Percentiles rank a stretch among this genome's conserved stretches.
phyloP scores from a whole-genome alignment of 2,329 filamentous ascomycete species.

The Fusarium nelsonii region DNA sequence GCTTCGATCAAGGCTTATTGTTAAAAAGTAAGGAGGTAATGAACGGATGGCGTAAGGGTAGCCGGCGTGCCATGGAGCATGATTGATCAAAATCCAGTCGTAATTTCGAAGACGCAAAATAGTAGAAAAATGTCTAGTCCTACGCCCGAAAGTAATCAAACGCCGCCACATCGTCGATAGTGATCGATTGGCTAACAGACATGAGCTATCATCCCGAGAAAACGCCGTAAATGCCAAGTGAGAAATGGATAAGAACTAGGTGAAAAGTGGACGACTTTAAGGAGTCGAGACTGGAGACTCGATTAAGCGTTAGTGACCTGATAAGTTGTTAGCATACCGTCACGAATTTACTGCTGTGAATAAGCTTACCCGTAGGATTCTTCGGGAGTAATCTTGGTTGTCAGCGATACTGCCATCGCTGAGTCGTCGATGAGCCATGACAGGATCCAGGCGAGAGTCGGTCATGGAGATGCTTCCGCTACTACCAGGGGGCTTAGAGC shows the following conservation, averaged over 20 bases:
- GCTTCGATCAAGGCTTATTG: slow-evolving; percentile 47
- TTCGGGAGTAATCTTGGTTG: slow-evolving; percentile 95
- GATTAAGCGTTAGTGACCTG: slow-evolving; percentile 72
- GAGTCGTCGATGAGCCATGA: slow-evolving; percentile 84
- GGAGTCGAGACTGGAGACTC: slow-evolving; percentile 23
- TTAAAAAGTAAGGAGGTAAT: slow-evolving; percentile 50
- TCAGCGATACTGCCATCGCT: slow-evolving; percentile 97
- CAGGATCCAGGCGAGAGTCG: slow-evolving; percentile 88
- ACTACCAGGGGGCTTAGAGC: slow-evolving; percentile 71
- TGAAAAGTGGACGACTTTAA: slow-evolving; percentile 12
- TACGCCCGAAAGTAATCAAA: slow-evolving; percentile 55
- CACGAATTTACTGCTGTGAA: background rate
- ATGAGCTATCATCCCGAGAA: slow-evolving; percentile 54
- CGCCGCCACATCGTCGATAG: slow-evolving; percentile 54
- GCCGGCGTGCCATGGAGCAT: slow-evolving; percentile 45
- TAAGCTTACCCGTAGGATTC: slow-evolving; percentile 88
- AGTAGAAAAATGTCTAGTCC: slow-evolving; percentile 50
- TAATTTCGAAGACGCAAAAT: slow-evolving; percentile 48
- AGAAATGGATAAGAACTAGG: slow-evolving; percentile 23
- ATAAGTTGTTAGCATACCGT: slow-evolving; percentile 29
- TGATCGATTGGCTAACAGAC: slow-evolving; percentile 52
- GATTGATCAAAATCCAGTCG: slow-evolving; percentile 49
- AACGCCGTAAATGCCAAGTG: slow-evolving; percentile 59
- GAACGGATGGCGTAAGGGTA: slow-evolving; percentile 57
- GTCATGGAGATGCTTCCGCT: slow-evolving; percentile 77